phyloP scores from a whole-genome alignment of 2,329 filamentous ascomycete species.

The Macrophomina tecta region DNA sequence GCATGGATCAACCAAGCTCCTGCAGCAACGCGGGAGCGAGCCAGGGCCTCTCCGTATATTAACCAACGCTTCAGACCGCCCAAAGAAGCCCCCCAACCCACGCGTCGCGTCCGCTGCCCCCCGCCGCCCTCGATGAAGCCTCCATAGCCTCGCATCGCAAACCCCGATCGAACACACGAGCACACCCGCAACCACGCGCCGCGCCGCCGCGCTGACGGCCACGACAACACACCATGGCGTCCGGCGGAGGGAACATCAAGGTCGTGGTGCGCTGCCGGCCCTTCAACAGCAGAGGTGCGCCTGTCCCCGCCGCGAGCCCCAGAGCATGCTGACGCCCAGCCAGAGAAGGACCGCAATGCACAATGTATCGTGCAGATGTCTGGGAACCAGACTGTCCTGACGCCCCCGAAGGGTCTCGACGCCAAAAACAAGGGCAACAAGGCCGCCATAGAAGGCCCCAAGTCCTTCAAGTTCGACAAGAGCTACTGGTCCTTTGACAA shows the following conservation, averaged over 20 bases:
- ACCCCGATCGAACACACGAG: constrained; percentile 14
- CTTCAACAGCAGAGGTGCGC: constrained; percentile 90
- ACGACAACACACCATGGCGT: constrained; percentile 59
- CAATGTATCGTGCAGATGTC: constrained; percentile 99
- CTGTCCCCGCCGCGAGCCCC: background rate
- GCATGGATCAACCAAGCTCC: constrained; percentile 19
- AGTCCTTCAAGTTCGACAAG: constrained; percentile 93
- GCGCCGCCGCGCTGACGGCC: constrained; percentile 23
- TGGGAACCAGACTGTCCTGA: constrained; percentile 85
- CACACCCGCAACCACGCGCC: constrained; percentile 11
- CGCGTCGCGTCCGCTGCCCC: constrained; percentile 11
- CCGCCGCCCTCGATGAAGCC: constrained; percentile 27
- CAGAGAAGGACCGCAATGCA: constrained; percentile 88
- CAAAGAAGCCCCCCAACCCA: constrained; percentile 15
- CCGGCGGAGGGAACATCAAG: constrained; percentile 96
- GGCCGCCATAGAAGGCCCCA: constrained; percentile 67
- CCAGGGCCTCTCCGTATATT: constrained; percentile 12
- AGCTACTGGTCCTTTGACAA: constrained; percentile 99
- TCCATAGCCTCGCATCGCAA: constrained; percentile 10
- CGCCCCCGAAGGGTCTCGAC: constrained; percentile 66
- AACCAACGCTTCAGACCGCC: constrained; percentile 4
- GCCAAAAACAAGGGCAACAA: constrained; percentile 70
- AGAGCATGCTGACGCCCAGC: constrained; percentile 31
- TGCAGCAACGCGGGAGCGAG: constrained; percentile 11
- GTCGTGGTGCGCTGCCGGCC: constrained; percentile 96